phyloP scores from a whole-genome alignment of 805 yeast genomes.

The Lipomyces yamadae region DNA sequence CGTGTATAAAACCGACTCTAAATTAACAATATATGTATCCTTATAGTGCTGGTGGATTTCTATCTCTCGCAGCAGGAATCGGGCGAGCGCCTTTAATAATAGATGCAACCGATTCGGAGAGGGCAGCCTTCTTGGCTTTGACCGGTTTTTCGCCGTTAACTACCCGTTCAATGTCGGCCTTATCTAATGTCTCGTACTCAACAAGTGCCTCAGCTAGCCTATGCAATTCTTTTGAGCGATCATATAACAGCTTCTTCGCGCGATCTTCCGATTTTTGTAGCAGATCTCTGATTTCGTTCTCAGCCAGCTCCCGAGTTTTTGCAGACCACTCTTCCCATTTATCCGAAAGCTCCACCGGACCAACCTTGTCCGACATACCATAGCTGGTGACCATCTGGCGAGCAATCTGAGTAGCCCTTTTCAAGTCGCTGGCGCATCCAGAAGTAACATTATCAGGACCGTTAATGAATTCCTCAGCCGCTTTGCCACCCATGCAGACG shows the following conservation, averaged over 20 bases:
- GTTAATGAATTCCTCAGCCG: constrained; percentile 91
- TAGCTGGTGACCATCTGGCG: constrained; percentile 95
- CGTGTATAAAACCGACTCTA: background rate
- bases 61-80: constrained; percentile 1
- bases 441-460: constrained; percentile 92
- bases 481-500: constrained; percentile 99
- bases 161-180: constrained; percentile 85
- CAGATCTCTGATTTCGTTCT: constrained; percentile 81
- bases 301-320: constrained; percentile 84
- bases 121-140: constrained; percentile 12
- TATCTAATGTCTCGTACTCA: constrained; percentile 92
- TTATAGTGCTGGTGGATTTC: background rate
- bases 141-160: constrained; percentile 69
- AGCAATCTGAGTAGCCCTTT: constrained; percentile 89
- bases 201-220: constrained; percentile 90
- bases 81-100: constrained; percentile 3
- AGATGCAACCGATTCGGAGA: constrained; percentile 1
- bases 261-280: constrained; percentile 78
- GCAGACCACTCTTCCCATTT: constrained; percentile 97
- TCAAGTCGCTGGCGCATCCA: constrained; percentile 92
- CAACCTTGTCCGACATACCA: constrained; percentile 94
- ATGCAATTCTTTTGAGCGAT: constrained; percentile 70
- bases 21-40: background rate
- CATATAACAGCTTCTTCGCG: constrained; percentile 68
- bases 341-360: constrained; percentile 88